Percentiles rank a stretch among this genome's conserved stretches.
Evolutionary conservation across 352 stramenopile species (phyloP).

Genomic region (Pythium apleroticum): DNA sequence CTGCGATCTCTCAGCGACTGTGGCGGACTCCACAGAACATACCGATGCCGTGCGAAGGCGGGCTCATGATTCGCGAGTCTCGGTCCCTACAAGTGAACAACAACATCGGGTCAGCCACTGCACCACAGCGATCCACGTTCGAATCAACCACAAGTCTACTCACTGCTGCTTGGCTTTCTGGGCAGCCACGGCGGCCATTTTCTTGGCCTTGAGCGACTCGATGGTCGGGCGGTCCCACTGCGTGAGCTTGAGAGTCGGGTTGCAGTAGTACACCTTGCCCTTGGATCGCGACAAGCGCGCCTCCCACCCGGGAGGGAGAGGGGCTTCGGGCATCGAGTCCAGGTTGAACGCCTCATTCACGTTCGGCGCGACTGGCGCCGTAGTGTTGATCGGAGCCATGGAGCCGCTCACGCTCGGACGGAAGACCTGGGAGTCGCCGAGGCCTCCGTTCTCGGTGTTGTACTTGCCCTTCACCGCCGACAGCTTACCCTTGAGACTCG

Average conservation of each 20-base stretch:
- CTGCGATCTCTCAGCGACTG: neutral
- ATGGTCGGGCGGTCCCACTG: constrained; percentile 84
- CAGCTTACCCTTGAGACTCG: constrained; percentile 68
- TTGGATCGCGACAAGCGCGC: constrained; percentile 81
- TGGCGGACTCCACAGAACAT: neutral
- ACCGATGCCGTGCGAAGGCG: constrained; percentile 29
- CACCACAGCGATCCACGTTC: too few relatives aligned
- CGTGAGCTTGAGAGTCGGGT: constrained; percentile 66
- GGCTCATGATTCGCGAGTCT: constrained; percentile 27
- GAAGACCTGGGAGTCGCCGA: constrained; percentile 7
- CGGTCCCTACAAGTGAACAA: constrained; percentile 13
- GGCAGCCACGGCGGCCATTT: constrained; percentile 41
- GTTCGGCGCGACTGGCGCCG: constrained; percentile 9
- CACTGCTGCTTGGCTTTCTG: constrained; percentile 43
- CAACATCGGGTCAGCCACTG: too few relatives aligned
- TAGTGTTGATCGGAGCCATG: constrained; percentile 12
- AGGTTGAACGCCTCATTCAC: constrained; percentile 66
- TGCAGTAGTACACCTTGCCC: constrained; percentile 86
- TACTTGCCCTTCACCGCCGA: constrained; percentile 84
- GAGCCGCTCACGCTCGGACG: constrained; percentile 21
- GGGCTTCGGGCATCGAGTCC: constrained; percentile 51
- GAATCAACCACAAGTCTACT: neutral
- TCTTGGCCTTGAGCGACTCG: constrained; percentile 60
- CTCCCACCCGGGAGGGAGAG: constrained; percentile 77
- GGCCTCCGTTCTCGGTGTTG: constrained; percentile 46